Evolutionary conservation across 1,284 basidiomycete species (phyloP).

Genomic region (Trametes versicolor): DNA sequence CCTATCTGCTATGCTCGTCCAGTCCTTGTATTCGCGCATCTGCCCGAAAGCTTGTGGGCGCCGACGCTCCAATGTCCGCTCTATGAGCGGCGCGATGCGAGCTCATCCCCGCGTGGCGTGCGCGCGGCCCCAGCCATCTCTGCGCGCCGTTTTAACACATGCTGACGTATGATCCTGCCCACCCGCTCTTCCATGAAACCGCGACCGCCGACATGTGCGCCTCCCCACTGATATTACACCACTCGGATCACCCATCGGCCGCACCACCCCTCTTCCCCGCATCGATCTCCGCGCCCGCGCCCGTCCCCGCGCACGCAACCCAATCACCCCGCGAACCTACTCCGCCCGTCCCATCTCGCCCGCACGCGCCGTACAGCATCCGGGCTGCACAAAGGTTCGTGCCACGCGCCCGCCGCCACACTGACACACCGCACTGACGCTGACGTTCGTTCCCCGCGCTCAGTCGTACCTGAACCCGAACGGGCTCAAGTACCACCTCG

Average conservation of each 20-base stretch:
- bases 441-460: conserved; percentile 11
- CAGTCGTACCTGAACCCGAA: conserved; percentile 69
- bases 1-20: not conserved
- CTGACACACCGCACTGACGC: conserved; percentile 15
- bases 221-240: not conserved
- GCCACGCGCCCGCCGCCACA: not conserved
- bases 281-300: conserved; percentile 7
- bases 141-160: not conserved
- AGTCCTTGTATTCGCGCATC: not conserved
- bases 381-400: conserved; percentile 47
- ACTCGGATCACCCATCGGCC: not conserved
- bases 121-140: not conserved
- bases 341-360: conserved; percentile 5
- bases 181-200: not conserved
- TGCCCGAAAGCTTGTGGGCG: not conserved
- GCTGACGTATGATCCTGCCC: conserved; percentile 16
- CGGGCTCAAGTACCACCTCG: conserved; percentile 69
- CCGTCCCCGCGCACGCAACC: conserved; percentile 6
- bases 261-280: conserved; percentile 2
- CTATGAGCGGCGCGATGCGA: conserved; percentile 1
- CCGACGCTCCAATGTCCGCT: not conserved
- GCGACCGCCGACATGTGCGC: not conserved
- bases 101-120: not conserved
- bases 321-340: conserved; percentile 21
- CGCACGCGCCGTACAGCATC: conserved; percentile 34